Evolutionary conservation across 2,329 filamentous ascomycete species (phyloP).

Genomic region (Davidsoniella australis): DNA sequence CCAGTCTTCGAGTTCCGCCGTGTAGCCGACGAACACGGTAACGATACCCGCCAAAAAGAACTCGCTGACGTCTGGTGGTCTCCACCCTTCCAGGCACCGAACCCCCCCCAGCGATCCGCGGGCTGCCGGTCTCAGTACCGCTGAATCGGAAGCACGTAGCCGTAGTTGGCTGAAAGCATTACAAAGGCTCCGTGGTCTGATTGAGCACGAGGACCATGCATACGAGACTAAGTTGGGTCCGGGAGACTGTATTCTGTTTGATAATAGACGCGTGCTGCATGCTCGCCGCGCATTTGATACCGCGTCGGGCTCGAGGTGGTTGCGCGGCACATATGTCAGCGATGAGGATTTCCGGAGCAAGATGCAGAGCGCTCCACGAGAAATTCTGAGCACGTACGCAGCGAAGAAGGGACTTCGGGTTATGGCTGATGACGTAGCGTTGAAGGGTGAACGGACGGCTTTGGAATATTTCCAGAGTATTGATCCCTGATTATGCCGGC

Average conservation of each 20-base stretch:
- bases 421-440: neutral
- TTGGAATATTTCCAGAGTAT: slow-evolving; percentile 9
- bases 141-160: slow-evolving; percentile 15
- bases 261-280: slow-evolving; percentile 74
- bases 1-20: slow-evolving; percentile 30
- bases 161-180: slow-evolving; percentile 21
- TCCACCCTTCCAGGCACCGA: slow-evolving; percentile 58
- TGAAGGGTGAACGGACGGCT: slow-evolving; percentile 5
- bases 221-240: slow-evolving; percentile 57
- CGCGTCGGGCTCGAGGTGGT: slow-evolving; percentile 52
- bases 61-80: slow-evolving; percentile 39
- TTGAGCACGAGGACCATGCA: slow-evolving; percentile 41
- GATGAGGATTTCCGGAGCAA: slow-evolving; percentile 26
- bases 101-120: slow-evolving; percentile 18
- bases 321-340: slow-evolving; percentile 73
- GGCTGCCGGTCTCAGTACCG: neutral
- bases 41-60: slow-evolving; percentile 4
- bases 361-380: slow-evolving; percentile 11
- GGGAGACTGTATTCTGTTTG: slow-evolving; percentile 86
- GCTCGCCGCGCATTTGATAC: slow-evolving; percentile 61
- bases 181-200: slow-evolving; percentile 35
- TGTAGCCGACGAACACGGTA: neutral
- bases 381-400: slow-evolving; percentile 9
- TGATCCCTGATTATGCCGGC: neutral
- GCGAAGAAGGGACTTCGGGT: slow-evolving; percentile 9